Conservation (phyloP, 2,329 filamentous ascomycete genomes). For the Colletotrichum sp. region DNA sequence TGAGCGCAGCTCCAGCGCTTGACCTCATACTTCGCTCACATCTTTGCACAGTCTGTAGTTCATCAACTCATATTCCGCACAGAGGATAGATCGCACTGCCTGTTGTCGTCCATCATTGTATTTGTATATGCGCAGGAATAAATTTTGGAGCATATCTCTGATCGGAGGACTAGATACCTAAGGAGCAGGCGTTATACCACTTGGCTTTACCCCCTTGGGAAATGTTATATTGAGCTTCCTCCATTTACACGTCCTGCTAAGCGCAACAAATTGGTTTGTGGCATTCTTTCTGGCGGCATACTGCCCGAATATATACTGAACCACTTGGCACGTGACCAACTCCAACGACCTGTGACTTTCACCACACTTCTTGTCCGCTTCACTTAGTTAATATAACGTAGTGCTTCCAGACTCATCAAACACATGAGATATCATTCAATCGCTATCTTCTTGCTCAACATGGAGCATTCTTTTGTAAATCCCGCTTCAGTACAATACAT, state of each 20-base stretch:
- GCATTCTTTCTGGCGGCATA: not conserved
- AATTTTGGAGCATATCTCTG: not conserved
- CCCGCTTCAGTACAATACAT: not conserved
- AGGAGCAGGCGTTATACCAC: not conserved
- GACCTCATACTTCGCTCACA: not conserved
- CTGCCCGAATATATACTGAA: not conserved
- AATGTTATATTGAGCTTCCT: too few species aligned
- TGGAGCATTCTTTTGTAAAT: not conserved
- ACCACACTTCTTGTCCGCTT: not conserved
- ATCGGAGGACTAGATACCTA: too few species aligned
- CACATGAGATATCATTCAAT: constrained; percentile 6
- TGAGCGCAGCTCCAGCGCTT: not conserved
- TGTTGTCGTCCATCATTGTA: not conserved
- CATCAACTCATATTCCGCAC: not conserved
- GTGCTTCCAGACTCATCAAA: not conserved
- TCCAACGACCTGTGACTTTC: not conserved
- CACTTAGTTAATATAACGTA: accelerated
- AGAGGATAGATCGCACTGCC: not conserved
- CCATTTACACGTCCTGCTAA: too few species aligned
- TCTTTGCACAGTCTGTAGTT: accelerated
- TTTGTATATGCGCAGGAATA: not conserved
- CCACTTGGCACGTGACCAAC: accelerated
- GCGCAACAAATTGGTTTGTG: not conserved
- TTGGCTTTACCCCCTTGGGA: too few species aligned
- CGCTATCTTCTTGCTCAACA: not conserved